Base-by-base conservation (phyloP, 768 basidiomycete species). In the Tremella yokohamensis region DNA sequence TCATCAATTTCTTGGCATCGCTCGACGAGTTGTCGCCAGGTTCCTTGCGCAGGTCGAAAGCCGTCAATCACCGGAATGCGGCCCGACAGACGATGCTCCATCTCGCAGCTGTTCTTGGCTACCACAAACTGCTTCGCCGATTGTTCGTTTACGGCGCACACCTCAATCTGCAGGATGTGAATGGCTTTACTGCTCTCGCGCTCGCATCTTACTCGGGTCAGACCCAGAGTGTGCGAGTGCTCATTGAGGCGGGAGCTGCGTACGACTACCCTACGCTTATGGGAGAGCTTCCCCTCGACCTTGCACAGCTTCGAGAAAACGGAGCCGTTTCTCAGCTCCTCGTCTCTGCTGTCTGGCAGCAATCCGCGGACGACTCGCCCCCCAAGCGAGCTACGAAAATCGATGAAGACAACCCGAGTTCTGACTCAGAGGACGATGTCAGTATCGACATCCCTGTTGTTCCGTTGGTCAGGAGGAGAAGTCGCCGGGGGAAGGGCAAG, bases 21-120 rank as follows among this genome's bases (percentile, higher is more conserved):
- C 78, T 97, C 44, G 88, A 93, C 37, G 75, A 77, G 49, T 76
- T 68, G 56, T 67, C 68, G 2, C 70, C 81, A 1, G 79, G 80
- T 0, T 62, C 80, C 51, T 68, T 83, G 34, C 75, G 84, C 1
- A 78, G 80, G 19, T 70, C 77, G 3, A 74, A 80, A 8, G 86
- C 87, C 3, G 79, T 96, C 60, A 92, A 88, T 11, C 83, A 87
- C 67, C 71, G 82, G 40, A 88, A 87, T 47, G 69, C 64, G 9
- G 82, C 54, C 83, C 87, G 88, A 22, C 93, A 97, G 69, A 93
- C 90, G 0, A 78, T 99, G 3, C 83, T 98, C 11, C 94, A 99
- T 74, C 80, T 97, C 44, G 87, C 92, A 1, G 81, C 85, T 4
- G 85, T 90, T 70, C 83, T 92, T 56, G 86, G 86, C 26, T 89